Percentiles rank a stretch among this genome's conserved stretches.
phyloP scores from a whole-genome alignment of 2,329 filamentous ascomycete genomes.

The Curvularia spicifera region DNA sequence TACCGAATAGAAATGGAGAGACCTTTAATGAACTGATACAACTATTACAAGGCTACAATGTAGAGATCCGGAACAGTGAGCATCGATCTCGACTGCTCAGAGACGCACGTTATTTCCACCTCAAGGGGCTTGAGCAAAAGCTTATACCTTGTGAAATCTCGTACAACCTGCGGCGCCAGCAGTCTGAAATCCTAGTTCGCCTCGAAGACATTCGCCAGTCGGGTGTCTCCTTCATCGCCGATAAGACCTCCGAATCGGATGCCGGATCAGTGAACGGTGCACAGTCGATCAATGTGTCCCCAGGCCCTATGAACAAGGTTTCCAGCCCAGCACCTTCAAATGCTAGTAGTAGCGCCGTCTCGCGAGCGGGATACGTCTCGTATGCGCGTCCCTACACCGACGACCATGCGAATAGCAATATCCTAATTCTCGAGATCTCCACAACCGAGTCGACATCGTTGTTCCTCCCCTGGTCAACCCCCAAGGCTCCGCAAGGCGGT shows the following conservation, averaged over 20 bases:
- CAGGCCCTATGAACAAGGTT: slow-evolving; percentile 31
- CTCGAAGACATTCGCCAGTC: slow-evolving; percentile 89
- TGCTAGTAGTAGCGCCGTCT: slow-evolving; percentile 18
- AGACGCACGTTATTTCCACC: slow-evolving; percentile 91
- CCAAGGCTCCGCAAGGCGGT: slow-evolving; percentile 7
- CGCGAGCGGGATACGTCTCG: slow-evolving; percentile 65
- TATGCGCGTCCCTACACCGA: slow-evolving; percentile 91
- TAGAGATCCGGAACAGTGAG: slow-evolving; percentile 75
- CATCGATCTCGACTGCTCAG: slow-evolving; percentile 80
- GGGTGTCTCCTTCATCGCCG: slow-evolving; percentile 71
- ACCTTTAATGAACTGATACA: slow-evolving; percentile 83
- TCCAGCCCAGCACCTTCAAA: slow-evolving; percentile 31
- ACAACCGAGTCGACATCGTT: slow-evolving; percentile 52
- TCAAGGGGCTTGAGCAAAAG: slow-evolving; percentile 88
- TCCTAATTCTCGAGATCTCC: slow-evolving; percentile 75
- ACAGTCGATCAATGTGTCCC: slow-evolving; percentile 28
- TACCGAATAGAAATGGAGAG: slow-evolving; percentile 81
- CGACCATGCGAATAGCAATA: slow-evolving; percentile 66
- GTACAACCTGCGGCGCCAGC: slow-evolving; percentile 72
- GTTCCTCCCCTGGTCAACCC: slow-evolving; percentile 29
- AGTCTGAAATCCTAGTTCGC: slow-evolving; percentile 77
- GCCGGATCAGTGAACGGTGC: slow-evolving; percentile 28
- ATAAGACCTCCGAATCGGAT: slow-evolving; percentile 45
- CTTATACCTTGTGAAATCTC: slow-evolving; percentile 78
- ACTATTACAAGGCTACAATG: slow-evolving; percentile 80